Evolutionary conservation across 106 monocot genomes (phyloP), one percentile per base, ranked within the genome.

Genomic region (Phalaenopsis equestris): DNA sequence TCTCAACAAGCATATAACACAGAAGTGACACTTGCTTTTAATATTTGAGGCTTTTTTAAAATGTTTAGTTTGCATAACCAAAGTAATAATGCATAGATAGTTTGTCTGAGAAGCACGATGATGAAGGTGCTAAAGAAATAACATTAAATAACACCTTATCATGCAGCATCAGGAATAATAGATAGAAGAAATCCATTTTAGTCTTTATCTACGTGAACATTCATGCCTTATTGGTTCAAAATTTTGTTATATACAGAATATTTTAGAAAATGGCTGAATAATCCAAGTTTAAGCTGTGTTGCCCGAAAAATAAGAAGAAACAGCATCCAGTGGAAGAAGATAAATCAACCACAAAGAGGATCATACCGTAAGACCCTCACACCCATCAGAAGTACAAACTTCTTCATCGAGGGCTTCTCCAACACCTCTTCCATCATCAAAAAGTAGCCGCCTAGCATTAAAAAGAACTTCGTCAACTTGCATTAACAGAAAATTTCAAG

Each of bases 351-450:
- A 64, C 21, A 56, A 67, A 3, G 5, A 75, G 30, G 48, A 67
- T 17, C 88, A 82, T 88, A 90, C 90, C 83, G 65, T 81, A 67
- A 90, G 87, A 23, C 90, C 90, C 38, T 86, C 75, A 79, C 87
- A 90, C 43, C 6, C 57, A 81, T 81, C 42, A 14, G 82, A 56
- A 37, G 82, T 65, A 68, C 89, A 92, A 77, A 92, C 84, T 23
- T 39, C 49, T 73, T 92, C 92, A 90, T 90, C 88, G 79, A 92
- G 92, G 81, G 92, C 55, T 86, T 92, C 92, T 78, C 80, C 86
- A 4, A 90, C 90, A 36, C 92, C 92, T 80, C 86, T 85, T 41
- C 79, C 72, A 68, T 89, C 92, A 90, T 92, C 90, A 68, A 6
- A 10, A 43, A 92, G 68, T 57, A 88, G 48, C 11, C 92, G 87